phyloP scores from a whole-genome alignment of 345 rosid genomes.

The Gossypium longicalyx region DNA sequence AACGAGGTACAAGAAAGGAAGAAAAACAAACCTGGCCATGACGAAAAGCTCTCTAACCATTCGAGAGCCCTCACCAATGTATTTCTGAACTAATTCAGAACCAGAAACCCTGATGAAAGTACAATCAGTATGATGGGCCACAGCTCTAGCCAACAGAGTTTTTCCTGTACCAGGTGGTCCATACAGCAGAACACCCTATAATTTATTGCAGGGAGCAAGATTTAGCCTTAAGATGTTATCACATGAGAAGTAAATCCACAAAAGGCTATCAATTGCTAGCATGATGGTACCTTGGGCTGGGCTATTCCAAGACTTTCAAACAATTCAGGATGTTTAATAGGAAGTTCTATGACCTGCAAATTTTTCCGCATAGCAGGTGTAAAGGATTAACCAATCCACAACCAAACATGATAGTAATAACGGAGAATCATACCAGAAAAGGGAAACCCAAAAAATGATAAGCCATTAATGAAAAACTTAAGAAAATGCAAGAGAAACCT shows the following conservation, averaged over 20 bases:
- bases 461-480: neutral
- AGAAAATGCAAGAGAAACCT: conserved; percentile 36
- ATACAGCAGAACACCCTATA: conserved; percentile 88
- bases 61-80: conserved; percentile 98
- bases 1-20: neutral
- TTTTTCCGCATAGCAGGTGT: conserved; percentile 1
- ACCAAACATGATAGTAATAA: neutral
- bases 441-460: neutral
- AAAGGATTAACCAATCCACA: conserved; percentile 11
- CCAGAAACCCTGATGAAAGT: conserved; percentile 99
- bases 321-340: conserved; percentile 95
- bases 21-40: conserved; percentile 81
- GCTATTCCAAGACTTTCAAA: conserved; percentile 98
- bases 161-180: conserved; percentile 99
- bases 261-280: neutral
- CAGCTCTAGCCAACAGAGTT: conserved; percentile 97
- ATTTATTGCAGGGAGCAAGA: neutral
- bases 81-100: conserved; percentile 92
- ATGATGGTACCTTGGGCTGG: conserved; percentile 76
- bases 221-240: neutral
- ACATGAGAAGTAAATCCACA: conserved; percentile 1
- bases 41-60: conserved; percentile 99
- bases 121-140: conserved; percentile 99
- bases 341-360: conserved; percentile 92
- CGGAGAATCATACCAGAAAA: neutral